phyloP scores from a whole-genome alignment of 345 rosid genomes.

The Barbarea vulgaris region DNA sequence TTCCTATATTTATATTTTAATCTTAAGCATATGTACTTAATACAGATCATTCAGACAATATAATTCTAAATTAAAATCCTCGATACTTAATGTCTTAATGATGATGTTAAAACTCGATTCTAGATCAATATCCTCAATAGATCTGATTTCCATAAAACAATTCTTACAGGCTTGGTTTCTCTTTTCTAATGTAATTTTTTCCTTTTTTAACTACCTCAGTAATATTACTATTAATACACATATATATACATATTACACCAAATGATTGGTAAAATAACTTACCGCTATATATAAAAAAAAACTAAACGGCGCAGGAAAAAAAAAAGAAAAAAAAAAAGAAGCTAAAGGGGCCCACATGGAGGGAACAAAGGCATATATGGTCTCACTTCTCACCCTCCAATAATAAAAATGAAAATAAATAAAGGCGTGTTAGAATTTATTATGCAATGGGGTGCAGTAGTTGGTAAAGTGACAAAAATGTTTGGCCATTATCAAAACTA shows the following conservation, averaged over 20 bases:
- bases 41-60: not conserved
- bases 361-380: slow-evolving; percentile 32
- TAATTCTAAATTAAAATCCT: not conserved
- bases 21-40: slow-evolving; percentile 20
- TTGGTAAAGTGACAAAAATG: slow-evolving; percentile 38
- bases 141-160: not conserved
- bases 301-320: not conserved
- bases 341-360: slow-evolving; percentile 6
- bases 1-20: not conserved
- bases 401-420: slow-evolving; percentile 29
- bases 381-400: slow-evolving; percentile 38
- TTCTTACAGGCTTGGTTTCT: not conserved
- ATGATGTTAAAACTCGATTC: not conserved
- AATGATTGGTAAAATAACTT: slow-evolving; percentile 32
- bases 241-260: not conserved
- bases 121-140: not conserved
- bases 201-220: not conserved
- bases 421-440: slow-evolving; percentile 12
- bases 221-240: not conserved
- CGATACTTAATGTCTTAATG: not conserved
- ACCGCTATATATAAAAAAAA: not conserved
- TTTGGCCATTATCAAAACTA: slow-evolving; percentile 37
- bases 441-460: slow-evolving; percentile 22
- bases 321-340: not conserved
- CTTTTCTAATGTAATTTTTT: not conserved